Evolutionary conservation across 257 asterid genomes (phyloP), one percentile per base, ranked within the genome.

Genomic region (Solanum paucissectum): DNA sequence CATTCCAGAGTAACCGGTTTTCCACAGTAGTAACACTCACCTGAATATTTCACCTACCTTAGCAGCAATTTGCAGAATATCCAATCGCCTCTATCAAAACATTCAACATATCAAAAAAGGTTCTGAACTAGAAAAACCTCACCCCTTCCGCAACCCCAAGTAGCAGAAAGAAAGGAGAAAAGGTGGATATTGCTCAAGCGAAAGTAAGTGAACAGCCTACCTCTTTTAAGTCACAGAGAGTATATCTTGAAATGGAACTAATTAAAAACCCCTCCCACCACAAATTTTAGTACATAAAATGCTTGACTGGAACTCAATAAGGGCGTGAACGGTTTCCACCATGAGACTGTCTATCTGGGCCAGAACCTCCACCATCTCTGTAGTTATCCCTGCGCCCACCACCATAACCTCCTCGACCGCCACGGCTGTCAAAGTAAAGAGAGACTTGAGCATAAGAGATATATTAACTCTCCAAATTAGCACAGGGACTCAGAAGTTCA

Each of bases 281-380:
- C 89, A 95, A 92, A 89, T 88, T 49, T 84, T 94, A 94, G 92
- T 95, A 97, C 98, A 96, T 89, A 92, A 90, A 86, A 88, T 89
- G 91, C 94, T 85, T 87, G 81, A 86, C 87, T 27, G 87, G 88
- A 89, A 88, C 87, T 90, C 91, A 98, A 92, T 98, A 98, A 52
- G 99, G 99, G 13, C 98, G 98, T 5, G 99, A 92, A 64, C 99
- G 99, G 88, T 94, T 96, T 92, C 99, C 99, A 14, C 99, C 98
- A 89, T 94, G 93, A 88, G 91, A 91, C 83, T 96, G 92, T 89
- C 99, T 94, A 88, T 96, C 99, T 42, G 99, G 99, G 82, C 99
- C 99, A 87, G 99, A 93, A 81, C 94, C 94, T 87, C 98, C 98
- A 74, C 98, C 92, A 34, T 93, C 99, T 91, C 99, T 89, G 44